These are phyloP conservation scores for Aspergillus panamensis DNA, from an alignment of 495 filamentous ascomycete genomes.

Conservation along the genomic window DNA sequence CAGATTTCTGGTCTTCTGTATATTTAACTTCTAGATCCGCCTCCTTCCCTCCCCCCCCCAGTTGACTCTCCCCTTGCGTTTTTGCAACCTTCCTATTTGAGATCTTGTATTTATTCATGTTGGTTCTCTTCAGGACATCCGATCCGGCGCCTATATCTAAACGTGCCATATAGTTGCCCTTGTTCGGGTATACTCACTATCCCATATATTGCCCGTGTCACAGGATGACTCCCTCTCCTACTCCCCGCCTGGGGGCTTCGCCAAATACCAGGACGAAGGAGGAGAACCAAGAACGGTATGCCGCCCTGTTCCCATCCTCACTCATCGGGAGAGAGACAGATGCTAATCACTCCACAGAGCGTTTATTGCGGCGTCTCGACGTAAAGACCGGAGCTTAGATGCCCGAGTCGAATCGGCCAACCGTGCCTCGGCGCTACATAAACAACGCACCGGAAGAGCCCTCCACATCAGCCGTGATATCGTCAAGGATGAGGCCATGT, in stretches of 20 bases:
- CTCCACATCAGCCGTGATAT: slow-evolving; percentile 83
- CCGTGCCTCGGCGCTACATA: slow-evolving; percentile 85
- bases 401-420: slow-evolving; percentile 86
- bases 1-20: not conserved
- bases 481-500: slow-evolving; percentile 93
- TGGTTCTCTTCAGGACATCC: no score
- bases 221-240: slow-evolving; percentile 25
- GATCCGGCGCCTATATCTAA: no score
- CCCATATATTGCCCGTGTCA: not conserved
- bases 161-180: not conserved
- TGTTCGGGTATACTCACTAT: not conserved
- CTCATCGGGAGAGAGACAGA: no score
- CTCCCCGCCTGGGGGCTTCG: slow-evolving; percentile 36
- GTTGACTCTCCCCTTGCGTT: not conserved
- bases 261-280: slow-evolving; percentile 51
- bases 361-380: slow-evolving; percentile 91
- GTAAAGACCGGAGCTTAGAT: slow-evolving; percentile 85
- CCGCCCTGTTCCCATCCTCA: not conserved
- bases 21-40: not conserved
- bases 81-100: not conserved
- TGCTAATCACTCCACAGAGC: slow-evolving; percentile 51
- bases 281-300: slow-evolving; percentile 85
- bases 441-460: slow-evolving; percentile 78
- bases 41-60: not conserved
- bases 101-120: not conserved